Evolutionary conservation across 2,329 filamentous ascomycete species (phyloP), one percentile per base, ranked within the genome.

Genomic region (Pseudogymnoascus sp.): DNA sequence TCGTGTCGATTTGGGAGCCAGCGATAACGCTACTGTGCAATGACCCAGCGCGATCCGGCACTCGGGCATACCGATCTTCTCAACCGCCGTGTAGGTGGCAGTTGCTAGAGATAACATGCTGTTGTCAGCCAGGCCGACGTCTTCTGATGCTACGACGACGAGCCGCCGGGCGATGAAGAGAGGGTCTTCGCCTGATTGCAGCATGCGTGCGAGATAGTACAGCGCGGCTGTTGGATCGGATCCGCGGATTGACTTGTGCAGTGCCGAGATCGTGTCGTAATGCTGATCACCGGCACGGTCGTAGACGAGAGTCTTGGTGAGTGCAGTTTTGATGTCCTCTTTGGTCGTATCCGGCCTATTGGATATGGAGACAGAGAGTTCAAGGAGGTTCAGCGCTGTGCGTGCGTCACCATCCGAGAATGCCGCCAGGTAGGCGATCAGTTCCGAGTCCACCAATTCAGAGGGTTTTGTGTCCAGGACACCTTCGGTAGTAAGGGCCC

Each of bases 191-290:
- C 93, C 93, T 0, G 90, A 95, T 72, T 96, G 90, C 4, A 99
- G 85, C 95, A 99, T 99, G 37, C 95, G 88, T 0, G 90, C 91
- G 1, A 99, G 85, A 75, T 98, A 99, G 79, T 98, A 99, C 1
- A 99, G 82, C 0, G 93, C 84, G 0, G 93, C 95, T 75, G 98
- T 90, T 0, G 93, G 77, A 72, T 97, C 88, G 63, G 86, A 89
- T 43, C 95, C 95, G 54, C 95, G 89, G 8, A 98, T 88, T 2
- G 92, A 92, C 73, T 99, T 99, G 82, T 98, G 95, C 71, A 98
- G 95, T 31, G 95, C 95, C 0, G 91, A 96, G 72, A 99, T 98
- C 62, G 90, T 95, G 74, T 99, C 93, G 79, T 98, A 99, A 77
- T 98, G 95, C 74, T 96, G 92, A 76, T 99, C 95, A 62, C 95